These are phyloP conservation scores for Trichaptum fuscoviolaceum DNA, from an alignment of 768 basidiomycete species.

Conservation along the genomic window DNA sequence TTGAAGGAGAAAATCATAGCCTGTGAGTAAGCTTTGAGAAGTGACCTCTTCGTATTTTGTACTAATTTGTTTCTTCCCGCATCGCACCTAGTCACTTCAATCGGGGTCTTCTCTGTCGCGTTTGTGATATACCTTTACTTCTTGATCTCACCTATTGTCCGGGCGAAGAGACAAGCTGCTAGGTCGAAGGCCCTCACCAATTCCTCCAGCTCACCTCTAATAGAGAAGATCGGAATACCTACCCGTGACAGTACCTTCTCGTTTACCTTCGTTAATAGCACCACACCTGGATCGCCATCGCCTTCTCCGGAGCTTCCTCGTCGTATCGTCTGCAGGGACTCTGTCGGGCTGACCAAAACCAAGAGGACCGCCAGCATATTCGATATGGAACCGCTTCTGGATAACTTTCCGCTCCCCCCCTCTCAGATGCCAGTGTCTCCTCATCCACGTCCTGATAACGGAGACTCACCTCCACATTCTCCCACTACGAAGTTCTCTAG, in stretches of 20 bases:
- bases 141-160: neutral
- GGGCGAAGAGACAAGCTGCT: neutral
- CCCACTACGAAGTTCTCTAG: neutral
- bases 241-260: neutral
- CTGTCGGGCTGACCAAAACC: neutral
- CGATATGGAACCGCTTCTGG: neutral
- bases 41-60: neutral
- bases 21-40: neutral
- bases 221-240: neutral
- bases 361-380: neutral
- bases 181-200: neutral
- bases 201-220: neutral
- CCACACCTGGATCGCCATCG: neutral
- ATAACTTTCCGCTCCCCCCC: neutral
- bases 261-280: neutral
- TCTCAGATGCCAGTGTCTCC: neutral
- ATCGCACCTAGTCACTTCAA: neutral
- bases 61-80: neutral
- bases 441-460: neutral
- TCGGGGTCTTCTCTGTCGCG: neutral
- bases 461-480: neutral
- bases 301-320: neutral
- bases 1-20: neutral
- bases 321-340: neutral
- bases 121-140: neutral